These are phyloP conservation scores for Lippia alba DNA, from an alignment of 305 asterid genomes.

Conservation along the genomic window DNA sequence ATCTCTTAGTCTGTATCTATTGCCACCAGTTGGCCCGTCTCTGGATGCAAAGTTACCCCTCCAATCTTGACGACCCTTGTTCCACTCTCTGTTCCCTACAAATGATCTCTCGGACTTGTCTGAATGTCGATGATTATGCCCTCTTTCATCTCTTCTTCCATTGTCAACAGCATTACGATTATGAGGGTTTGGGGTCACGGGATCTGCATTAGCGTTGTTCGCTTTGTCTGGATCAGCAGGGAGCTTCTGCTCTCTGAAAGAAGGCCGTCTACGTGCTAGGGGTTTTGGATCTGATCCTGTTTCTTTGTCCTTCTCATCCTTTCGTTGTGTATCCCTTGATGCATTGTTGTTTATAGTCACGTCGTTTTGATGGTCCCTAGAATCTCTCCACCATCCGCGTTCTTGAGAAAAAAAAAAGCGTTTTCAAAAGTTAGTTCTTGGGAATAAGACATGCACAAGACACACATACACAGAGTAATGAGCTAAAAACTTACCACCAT, in stretches of 20 bases:
- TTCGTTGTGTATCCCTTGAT: constrained; percentile 33
- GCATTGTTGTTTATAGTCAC: constrained; percentile 37
- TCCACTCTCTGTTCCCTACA: constrained; percentile 52
- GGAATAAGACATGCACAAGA: constrained; percentile 5
- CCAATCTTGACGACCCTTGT: constrained; percentile 44
- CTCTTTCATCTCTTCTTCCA: constrained; percentile 50
- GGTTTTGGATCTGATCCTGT: constrained; percentile 52
- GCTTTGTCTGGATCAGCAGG: constrained; percentile 56
- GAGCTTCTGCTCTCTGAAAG: constrained; percentile 80
- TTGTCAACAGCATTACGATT: constrained; percentile 41
- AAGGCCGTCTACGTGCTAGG: constrained; percentile 61
- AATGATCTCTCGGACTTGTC: constrained; percentile 53
- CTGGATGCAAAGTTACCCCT: constrained; percentile 51
- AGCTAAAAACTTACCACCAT: constrained; percentile 54
- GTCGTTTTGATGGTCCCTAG: constrained; percentile 52
- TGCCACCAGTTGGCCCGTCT: constrained; percentile 18
- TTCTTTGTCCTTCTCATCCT: constrained; percentile 57
- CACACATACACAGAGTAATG: background rate
- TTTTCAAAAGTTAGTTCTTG: constrained; percentile 16
- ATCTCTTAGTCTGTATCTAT: constrained; percentile 56
- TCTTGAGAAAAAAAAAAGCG: constrained; percentile 49
- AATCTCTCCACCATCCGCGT: constrained; percentile 78
- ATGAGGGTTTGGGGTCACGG: constrained; percentile 42
- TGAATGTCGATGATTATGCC: constrained; percentile 40
- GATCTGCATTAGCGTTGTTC: constrained; percentile 42